These are phyloP conservation scores for Fusarium penzigii DNA, from an alignment of 2,329 filamentous ascomycete species.

Conservation along the genomic window DNA sequence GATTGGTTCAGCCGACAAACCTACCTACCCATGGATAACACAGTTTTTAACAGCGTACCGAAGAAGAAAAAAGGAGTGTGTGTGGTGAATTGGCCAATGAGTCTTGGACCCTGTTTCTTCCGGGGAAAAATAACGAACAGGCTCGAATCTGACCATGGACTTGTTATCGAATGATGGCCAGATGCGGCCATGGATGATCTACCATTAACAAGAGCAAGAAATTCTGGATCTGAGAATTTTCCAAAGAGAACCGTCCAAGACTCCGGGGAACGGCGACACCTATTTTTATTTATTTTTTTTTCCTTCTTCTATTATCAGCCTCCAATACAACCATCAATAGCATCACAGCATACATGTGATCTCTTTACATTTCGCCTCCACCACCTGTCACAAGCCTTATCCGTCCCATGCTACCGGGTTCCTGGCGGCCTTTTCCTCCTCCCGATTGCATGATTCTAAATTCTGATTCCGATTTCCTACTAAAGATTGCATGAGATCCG, in stretches of 20 bases:
- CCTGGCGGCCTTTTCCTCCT: slow-evolving; percentile 7
- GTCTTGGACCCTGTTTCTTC: slow-evolving; percentile 23
- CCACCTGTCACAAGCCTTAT: not conserved
- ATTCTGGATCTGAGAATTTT: slow-evolving; percentile 3
- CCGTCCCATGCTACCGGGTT: slow-evolving; percentile 1
- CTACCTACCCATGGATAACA: slow-evolving; percentile 4
- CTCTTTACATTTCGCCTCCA: not conserved
- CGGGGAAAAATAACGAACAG: not conserved
- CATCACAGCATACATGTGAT: no score
- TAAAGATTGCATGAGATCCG: slow-evolving; percentile 11
- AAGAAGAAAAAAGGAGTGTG: not conserved
- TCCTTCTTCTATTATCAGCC: not conserved
- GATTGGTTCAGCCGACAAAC: slow-evolving; percentile 19
- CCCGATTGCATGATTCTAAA: slow-evolving; percentile 1
- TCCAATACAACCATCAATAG: no score
- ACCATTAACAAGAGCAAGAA: not conserved
- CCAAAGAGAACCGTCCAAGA: slow-evolving; percentile 1
- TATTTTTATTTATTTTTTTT: no score
- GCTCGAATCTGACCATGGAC: slow-evolving; percentile 20
- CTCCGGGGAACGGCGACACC: slow-evolving; percentile 14
- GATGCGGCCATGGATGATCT: slow-evolving; percentile 1
- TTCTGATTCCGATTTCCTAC: not conserved
- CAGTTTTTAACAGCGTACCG: slow-evolving; percentile 7
- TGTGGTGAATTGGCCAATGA: slow-evolving; percentile 7
- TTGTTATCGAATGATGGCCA: slow-evolving; percentile 22